phyloP scores from a whole-genome alignment of 257 asterid species.

The Penstemon davidsonii region DNA sequence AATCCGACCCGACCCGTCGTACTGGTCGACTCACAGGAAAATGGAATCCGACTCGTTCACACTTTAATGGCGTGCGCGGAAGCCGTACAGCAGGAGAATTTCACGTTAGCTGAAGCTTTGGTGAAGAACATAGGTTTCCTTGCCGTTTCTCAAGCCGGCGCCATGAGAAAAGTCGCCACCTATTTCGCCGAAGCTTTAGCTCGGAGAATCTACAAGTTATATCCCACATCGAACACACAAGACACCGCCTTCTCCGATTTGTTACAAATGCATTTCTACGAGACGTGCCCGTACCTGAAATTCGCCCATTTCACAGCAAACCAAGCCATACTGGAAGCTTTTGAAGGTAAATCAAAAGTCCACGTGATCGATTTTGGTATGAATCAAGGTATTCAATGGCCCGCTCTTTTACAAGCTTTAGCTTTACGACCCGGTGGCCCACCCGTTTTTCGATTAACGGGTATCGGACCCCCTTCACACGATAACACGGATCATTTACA shows the following conservation, averaged over 20 bases:
- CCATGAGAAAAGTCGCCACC: slow-evolving; percentile 86
- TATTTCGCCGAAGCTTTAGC: slow-evolving; percentile 85
- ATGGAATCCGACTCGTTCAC: slow-evolving; percentile 80
- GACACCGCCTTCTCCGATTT: slow-evolving; percentile 63
- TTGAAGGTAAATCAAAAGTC: slow-evolving; percentile 55
- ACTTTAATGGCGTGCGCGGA: slow-evolving; percentile 88
- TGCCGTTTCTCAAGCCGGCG: slow-evolving; percentile 80
- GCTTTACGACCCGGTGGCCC: slow-evolving; percentile 90
- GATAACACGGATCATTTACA: slow-evolving; percentile 71
- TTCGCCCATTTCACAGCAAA: slow-evolving; percentile 95
- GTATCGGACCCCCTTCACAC: slow-evolving; percentile 73
- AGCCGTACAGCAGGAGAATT: slow-evolving; percentile 68
- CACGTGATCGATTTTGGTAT: slow-evolving; percentile 86
- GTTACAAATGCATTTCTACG: slow-evolving; percentile 85
- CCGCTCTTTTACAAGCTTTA: slow-evolving; percentile 79
- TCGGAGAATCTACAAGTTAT: slow-evolving; percentile 57
- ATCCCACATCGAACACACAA: slow-evolving; percentile 40
- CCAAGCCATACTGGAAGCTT: slow-evolving; percentile 87
- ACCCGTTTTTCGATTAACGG: slow-evolving; percentile 75
- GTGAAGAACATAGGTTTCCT: slow-evolving; percentile 65
- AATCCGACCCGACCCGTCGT: slow-evolving; percentile 49
- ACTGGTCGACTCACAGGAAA: slow-evolving; percentile 79
- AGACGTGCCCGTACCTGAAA: slow-evolving; percentile 80
- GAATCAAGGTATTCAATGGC: slow-evolving; percentile 99
- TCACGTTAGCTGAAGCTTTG: slow-evolving; percentile 65